Base-by-base conservation (phyloP, 1,284 basidiomycete species). In the Sanghuangporus baumii region DNA sequence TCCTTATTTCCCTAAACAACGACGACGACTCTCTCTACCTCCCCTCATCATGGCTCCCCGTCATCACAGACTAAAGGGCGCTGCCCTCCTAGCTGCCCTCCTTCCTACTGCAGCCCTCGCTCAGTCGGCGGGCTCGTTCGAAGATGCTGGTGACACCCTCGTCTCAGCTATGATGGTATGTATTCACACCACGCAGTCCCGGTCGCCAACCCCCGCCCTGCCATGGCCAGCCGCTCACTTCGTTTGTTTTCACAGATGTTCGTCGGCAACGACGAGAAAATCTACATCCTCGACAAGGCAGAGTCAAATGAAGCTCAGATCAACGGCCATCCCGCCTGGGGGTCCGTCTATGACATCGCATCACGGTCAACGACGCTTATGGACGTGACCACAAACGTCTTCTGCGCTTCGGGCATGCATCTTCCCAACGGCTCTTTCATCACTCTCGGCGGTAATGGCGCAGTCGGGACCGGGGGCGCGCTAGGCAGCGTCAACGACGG, bases 331-430 rank as follows among this genome's bases (percentile, higher is more conserved):
- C 73, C 77, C 37, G 74, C 74, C n/a, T 76, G 74, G 71, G 77
- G 74, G 52, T 66, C 74, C 26, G 72, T 76, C 59, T 81, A 79
- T 79, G 84, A 86, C 70, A 78, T 87, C 38, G 71, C 76, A 12
- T 74, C 81, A 0, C 81, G 81, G 64, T 72, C 78, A 6, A 76
- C 82, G 1, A 75, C 76, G 18, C 68, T 78, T 0, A 87, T 96
- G 88, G 87, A 89, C 62, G 81, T 96, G 48, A 68, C 74, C 59
- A 91, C 89, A 47, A 96, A 96, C 74, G 80, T 85, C 12, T 96
- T 96, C 78, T 95, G 90, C 69, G 84, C 89, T 12, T 89, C 88
- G 16, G 88, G 87, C 58, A 87, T 81, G 84, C 85, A 86, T 70
- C 72, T 86, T 1, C 85, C 85, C 0, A 87, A 87, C 59, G 85